Evolutionary conservation across 345 rosid genomes (phyloP).

Genomic region (Pistacia integerrima): DNA sequence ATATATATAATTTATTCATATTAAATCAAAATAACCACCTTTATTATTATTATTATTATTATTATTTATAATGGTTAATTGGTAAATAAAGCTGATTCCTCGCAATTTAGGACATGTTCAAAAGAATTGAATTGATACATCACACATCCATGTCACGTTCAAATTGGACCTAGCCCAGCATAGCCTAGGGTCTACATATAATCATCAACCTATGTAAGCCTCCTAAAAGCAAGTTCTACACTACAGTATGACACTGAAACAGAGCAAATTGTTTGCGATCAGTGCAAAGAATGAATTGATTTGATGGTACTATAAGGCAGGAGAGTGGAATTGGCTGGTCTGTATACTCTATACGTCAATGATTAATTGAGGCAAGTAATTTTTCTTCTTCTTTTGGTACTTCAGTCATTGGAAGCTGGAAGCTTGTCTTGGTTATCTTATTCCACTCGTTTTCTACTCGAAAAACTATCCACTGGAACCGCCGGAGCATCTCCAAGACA

Average conservation of each 20-base stretch:
- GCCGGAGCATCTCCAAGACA: conserved; percentile 75
- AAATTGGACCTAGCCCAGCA: not conserved
- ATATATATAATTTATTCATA: too few species aligned
- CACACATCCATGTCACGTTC: not conserved
- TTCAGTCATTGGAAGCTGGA: conserved; percentile 57
- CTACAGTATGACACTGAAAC: not conserved
- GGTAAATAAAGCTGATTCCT: too few species aligned
- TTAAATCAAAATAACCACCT: too few species aligned
- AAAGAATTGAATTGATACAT: not conserved
- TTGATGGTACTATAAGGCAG: conserved; percentile 10
- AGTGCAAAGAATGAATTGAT: conserved; percentile 30
- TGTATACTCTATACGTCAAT: conserved; percentile 44
- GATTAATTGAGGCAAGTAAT: conserved; percentile 59
- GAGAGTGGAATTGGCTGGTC: not conserved
- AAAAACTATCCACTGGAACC: conserved; percentile 94
- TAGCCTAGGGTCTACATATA: not conserved
- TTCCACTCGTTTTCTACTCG: conserved; percentile 99
- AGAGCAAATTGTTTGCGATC: conserved; percentile 4
- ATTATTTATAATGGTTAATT: too few species aligned
- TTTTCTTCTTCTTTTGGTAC: conserved; percentile 68
- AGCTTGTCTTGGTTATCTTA: conserved; percentile 70
- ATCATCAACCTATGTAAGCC: not conserved
- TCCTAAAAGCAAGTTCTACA: not conserved
- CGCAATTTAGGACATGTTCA: too few species aligned
- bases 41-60: too few species aligned